Conservation (phyloP, 2,329 filamentous ascomycete species). For the Acephala macrosclerotiorum region DNA sequence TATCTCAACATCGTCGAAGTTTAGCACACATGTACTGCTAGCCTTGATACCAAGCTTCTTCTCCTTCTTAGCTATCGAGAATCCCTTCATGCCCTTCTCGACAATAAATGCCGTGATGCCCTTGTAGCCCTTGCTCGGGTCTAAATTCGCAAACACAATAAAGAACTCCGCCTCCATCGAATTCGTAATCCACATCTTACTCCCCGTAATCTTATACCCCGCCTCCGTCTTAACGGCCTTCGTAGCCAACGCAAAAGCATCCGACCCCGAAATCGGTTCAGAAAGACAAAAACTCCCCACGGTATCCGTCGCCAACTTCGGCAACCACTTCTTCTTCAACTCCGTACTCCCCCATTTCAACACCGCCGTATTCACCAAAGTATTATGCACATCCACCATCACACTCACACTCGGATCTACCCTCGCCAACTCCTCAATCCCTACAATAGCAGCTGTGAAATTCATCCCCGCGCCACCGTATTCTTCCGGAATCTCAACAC, state of each 20-base stretch:
- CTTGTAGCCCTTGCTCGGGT: conserved; percentile 92
- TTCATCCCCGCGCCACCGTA: conserved; percentile 98
- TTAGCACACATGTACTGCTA: conserved; percentile 95
- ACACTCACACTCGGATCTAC: conserved; percentile 96
- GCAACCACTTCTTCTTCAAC: conserved; percentile 86
- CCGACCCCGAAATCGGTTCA: conserved; percentile 90
- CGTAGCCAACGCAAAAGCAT: conserved; percentile 94
- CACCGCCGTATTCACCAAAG: conserved; percentile 92
- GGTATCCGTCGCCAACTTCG: conserved; percentile 87
- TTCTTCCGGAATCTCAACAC: conserved; percentile 96
- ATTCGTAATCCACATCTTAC: conserved; percentile 99
- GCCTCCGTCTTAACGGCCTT: conserved; percentile 83
- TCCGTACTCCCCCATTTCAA: conserved; percentile 82
- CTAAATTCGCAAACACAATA: conserved; percentile 96
- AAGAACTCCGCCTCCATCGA: conserved; percentile 92
- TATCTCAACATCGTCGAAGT: conserved; percentile 94
- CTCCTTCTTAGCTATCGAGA: conserved; percentile 98
- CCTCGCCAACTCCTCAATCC: conserved; percentile 94
- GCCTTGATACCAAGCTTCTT: conserved; percentile 98
- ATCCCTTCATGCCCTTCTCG: conserved; percentile 87
- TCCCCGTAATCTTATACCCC: conserved; percentile 87
- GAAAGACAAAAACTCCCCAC: conserved; percentile 92
- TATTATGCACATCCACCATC: conserved; percentile 97
- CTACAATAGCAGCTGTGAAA: conserved; percentile 95
- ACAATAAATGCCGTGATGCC: conserved; percentile 96